These are phyloP conservation scores for Saturnispora quitensis DNA, from an alignment of 805 yeast species.

Conservation along the genomic window DNA sequence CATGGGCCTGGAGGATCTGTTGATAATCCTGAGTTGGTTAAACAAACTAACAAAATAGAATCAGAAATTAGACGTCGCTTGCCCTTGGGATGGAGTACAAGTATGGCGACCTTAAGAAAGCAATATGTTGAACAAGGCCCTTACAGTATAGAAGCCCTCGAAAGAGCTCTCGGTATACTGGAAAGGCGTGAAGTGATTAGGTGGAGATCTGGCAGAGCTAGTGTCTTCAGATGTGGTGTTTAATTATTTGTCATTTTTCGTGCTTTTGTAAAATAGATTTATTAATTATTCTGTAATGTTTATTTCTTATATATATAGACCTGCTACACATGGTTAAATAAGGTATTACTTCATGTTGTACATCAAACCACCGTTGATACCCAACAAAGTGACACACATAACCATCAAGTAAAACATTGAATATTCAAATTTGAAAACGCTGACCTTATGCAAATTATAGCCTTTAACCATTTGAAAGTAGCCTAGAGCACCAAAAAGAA, in stretches of 20 bases:
- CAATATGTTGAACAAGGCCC: constrained; percentile 64
- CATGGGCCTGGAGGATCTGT: constrained; percentile 35
- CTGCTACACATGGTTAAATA: background rate
- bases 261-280: background rate
- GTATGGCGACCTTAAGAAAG: constrained; percentile 69
- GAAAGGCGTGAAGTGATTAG: constrained; percentile 85
- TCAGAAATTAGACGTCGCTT: constrained; percentile 79
- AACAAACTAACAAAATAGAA: constrained; percentile 73
- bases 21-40: constrained; percentile 47
- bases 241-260: constrained; percentile 7
- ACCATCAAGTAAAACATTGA: constrained; percentile 1
- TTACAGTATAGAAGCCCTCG: constrained; percentile 63
- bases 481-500: constrained; percentile 7
- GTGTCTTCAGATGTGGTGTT: constrained; percentile 67
- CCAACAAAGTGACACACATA: constrained; percentile 2
- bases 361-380: constrained; percentile 1
- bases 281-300: background rate
- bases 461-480: constrained; percentile 7
- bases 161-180: constrained; percentile 69
- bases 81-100: constrained; percentile 95
- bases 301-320: background rate
- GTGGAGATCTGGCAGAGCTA: constrained; percentile 79
- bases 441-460: constrained; percentile 4
- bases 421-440: constrained; percentile 2
- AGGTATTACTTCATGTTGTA: background rate